Evolutionary conservation across 2,329 filamentous ascomycete species (phyloP).

Genomic region (Stachybotrys chartarum): DNA sequence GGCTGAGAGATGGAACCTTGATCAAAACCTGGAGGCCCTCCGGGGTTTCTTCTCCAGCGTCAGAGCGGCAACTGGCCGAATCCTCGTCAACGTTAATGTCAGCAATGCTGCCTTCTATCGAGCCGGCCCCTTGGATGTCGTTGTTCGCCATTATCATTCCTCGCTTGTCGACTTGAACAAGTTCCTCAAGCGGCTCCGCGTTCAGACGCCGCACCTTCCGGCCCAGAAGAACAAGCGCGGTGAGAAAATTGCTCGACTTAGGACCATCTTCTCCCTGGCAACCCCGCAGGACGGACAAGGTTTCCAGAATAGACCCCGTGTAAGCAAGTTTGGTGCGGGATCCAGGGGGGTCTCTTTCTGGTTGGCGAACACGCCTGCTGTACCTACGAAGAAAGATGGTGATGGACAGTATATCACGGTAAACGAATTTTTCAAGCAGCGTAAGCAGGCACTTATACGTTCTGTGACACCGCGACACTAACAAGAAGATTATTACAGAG

Average conservation of each 20-base stretch:
- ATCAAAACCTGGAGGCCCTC: constrained; percentile 17
- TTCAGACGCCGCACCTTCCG: constrained; percentile 30
- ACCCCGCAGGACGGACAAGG: constrained; percentile 22
- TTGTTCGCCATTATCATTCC: constrained; percentile 6
- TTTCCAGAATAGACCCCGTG: constrained; percentile 15
- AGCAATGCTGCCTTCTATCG: constrained; percentile 25
- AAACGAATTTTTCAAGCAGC: no score
- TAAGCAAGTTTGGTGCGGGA: constrained; percentile 31
- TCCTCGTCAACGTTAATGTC: constrained; percentile 21
- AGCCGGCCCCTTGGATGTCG: constrained; percentile 11
- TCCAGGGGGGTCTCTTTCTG: constrained; percentile 50
- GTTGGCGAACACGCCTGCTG: constrained; percentile 17
- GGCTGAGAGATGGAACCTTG: constrained; percentile 12
- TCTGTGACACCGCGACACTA: background rate
- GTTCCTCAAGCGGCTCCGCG: constrained; percentile 29
- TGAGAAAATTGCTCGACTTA: constrained; percentile 25
- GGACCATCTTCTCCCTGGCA: constrained; percentile 28
- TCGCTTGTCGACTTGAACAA: constrained; percentile 13
- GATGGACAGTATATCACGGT: no score
- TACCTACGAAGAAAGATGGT: constrained; percentile 11
- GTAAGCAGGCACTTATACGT: constrained; percentile 27
- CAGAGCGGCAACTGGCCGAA: constrained; percentile 5
- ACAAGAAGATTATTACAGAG: no score
- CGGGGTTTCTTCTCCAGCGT: constrained; percentile 18
- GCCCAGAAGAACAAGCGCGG: constrained; percentile 21